Conservation (phyloP, 108 stramenopile genomes). For the Seminavis robusta region DNA sequence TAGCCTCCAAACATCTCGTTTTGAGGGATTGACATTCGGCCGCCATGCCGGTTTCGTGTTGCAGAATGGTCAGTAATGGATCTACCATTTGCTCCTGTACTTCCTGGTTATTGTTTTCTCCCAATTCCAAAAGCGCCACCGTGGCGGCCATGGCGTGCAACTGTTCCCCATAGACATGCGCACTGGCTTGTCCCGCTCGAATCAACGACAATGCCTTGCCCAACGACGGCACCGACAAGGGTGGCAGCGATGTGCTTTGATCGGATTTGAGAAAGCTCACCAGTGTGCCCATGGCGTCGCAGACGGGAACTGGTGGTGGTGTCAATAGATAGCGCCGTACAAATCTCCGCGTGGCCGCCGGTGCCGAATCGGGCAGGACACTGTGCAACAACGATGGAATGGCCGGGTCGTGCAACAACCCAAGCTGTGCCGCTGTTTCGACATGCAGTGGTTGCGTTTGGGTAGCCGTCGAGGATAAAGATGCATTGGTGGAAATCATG, state of each 20-base stretch:
- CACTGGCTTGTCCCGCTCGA: constrained; percentile 80
- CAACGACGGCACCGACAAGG: constrained; percentile 48
- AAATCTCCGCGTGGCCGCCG: constrained; percentile 52
- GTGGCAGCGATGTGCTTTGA: constrained; percentile 20
- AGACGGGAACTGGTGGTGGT: constrained; percentile 71
- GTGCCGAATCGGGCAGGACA: constrained; percentile 65
- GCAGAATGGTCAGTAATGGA: constrained; percentile 48
- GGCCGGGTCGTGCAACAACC: constrained; percentile 58
- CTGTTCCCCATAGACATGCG: constrained; percentile 69
- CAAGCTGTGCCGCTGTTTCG: constrained; percentile 81
- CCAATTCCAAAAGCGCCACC: constrained; percentile 19
- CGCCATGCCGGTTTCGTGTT: constrained; percentile 66
- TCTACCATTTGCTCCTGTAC: constrained; percentile 12
- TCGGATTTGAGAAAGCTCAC: constrained; percentile 42
- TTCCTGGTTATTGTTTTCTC: constrained; percentile 4
- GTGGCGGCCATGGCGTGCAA: constrained; percentile 54
- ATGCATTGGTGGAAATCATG: no score
- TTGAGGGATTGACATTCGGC: constrained; percentile 31
- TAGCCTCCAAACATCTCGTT: constrained; percentile 39
- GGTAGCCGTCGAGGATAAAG: constrained; percentile 6
- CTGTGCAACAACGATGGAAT: constrained; percentile 59
- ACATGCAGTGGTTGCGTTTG: constrained; percentile 56
- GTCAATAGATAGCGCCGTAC: constrained; percentile 66
- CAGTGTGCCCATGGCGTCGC: constrained; percentile 58
- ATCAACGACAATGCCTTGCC: constrained; percentile 73